These are phyloP conservation scores for Rutstroemia sp. DNA, from an alignment of 2,329 filamentous ascomycete species.

Conservation along the genomic window DNA sequence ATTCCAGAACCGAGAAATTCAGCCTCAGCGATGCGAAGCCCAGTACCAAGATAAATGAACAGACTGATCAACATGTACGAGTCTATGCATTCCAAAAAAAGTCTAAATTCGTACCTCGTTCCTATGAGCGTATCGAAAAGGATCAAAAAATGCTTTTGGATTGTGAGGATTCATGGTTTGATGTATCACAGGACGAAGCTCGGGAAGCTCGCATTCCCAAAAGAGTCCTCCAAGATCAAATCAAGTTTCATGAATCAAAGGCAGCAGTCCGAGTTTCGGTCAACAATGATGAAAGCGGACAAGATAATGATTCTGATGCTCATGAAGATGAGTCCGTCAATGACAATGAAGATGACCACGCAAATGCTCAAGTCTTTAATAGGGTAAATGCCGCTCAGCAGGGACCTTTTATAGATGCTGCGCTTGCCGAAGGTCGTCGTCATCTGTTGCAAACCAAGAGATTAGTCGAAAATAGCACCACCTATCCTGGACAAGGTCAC, in stretches of 20 bases:
- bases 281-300: not conserved
- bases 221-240: constrained; percentile 22
- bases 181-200: constrained; percentile 14
- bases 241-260: constrained; percentile 9
- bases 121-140: constrained; percentile 38
- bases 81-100: constrained; percentile 18
- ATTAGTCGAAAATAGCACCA: no score
- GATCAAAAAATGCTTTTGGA: constrained; percentile 44
- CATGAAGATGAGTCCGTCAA: no score
- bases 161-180: constrained; percentile 34
- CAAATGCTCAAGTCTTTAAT: no score
- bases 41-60: no score
- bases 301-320: not conserved
- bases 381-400: no score
- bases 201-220: constrained; percentile 29
- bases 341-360: no score
- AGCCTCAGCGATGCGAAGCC: no score
- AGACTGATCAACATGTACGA: not conserved
- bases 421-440: no score
- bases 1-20: not conserved
- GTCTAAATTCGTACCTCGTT: constrained; percentile 30
- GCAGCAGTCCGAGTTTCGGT: not conserved
- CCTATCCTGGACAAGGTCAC: no score
- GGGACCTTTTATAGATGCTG: no score
- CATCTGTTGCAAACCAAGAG: no score